A percentile compares a stretch with the other conserved stretches of the same genome.
phyloP scores from a whole-genome alignment of 2,329 filamentous ascomycete species.

The Malbranchea zuffiana region DNA sequence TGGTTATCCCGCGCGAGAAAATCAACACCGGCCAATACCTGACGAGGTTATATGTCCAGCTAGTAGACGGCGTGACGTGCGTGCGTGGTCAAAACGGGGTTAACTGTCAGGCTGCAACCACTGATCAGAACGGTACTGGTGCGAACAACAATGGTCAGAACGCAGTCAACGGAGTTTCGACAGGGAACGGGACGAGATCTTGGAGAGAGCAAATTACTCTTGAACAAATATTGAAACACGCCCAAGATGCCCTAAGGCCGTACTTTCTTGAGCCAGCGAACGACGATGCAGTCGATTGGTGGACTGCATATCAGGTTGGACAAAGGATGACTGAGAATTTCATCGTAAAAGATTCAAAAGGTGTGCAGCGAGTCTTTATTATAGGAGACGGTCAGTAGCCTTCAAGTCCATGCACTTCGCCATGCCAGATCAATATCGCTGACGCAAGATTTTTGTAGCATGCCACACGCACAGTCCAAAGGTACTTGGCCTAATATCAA shows the following conservation, averaged over 20 bases:
- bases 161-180: conserved; percentile 17
- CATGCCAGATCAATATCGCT: neutral
- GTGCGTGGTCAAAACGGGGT: too few species aligned
- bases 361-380: conserved; percentile 59
- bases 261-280: conserved; percentile 34
- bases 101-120: neutral
- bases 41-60: conserved; percentile 53
- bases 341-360: conserved; percentile 53
- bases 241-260: conserved; percentile 53
- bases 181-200: conserved; percentile 37
- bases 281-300: conserved; percentile 42
- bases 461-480: conserved; percentile 70
- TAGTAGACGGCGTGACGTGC: too few species aligned
- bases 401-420: too few species aligned
- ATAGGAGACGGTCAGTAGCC: conserved; percentile 48
- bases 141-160: conserved; percentile 14
- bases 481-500: conserved; percentile 18
- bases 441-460: conserved; percentile 31
- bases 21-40: conserved; percentile 52
- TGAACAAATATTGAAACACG: conserved; percentile 50
- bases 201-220: conserved; percentile 51
- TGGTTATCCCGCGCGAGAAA: conserved; percentile 63
- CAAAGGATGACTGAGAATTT: conserved; percentile 52
- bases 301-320: conserved; percentile 57
- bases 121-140: neutral